phyloP scores from a whole-genome alignment of 495 filamentous ascomycete genomes.

The Astrothelium subdiscretum region DNA sequence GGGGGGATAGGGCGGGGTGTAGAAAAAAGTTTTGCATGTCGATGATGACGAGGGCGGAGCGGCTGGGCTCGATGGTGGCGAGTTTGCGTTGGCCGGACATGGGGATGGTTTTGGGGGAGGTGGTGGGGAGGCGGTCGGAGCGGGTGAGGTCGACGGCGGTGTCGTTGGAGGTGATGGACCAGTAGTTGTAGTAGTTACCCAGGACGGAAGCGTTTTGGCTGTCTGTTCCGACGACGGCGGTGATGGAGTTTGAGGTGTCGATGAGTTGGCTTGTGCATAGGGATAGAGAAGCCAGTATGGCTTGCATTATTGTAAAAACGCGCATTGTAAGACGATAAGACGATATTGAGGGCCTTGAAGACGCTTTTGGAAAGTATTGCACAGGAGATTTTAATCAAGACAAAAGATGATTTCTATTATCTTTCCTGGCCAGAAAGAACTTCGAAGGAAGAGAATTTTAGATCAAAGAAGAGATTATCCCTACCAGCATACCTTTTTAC shows the following conservation, averaged over 20 bases:
- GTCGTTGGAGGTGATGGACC: conserved; percentile 9
- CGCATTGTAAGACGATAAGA: neutral
- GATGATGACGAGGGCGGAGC: conserved; percentile 12
- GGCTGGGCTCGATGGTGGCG: conserved; percentile 12
- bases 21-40: conserved; percentile 17
- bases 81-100: conserved; percentile 15
- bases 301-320: neutral
- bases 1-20: conserved; percentile 14
- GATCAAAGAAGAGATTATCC: neutral
- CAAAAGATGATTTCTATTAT: neutral
- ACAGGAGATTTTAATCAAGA: neutral
- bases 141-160: conserved; percentile 17
- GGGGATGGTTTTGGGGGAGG: conserved; percentile 18
- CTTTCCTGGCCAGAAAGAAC: too few relatives aligned
- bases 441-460: neutral
- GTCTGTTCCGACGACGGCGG: conserved; percentile 7
- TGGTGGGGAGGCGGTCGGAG: conserved; percentile 13
- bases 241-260: conserved; percentile 8
- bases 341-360: neutral
- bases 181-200: conserved; percentile 18
- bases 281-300: neutral
- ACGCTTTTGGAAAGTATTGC: neutral
- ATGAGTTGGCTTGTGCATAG: conserved; percentile 3
- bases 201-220: conserved; percentile 9
- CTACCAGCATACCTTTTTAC: neutral